Conservation (phyloP, 345 rosid genomes). For the Lenwebbia sp. region DNA sequence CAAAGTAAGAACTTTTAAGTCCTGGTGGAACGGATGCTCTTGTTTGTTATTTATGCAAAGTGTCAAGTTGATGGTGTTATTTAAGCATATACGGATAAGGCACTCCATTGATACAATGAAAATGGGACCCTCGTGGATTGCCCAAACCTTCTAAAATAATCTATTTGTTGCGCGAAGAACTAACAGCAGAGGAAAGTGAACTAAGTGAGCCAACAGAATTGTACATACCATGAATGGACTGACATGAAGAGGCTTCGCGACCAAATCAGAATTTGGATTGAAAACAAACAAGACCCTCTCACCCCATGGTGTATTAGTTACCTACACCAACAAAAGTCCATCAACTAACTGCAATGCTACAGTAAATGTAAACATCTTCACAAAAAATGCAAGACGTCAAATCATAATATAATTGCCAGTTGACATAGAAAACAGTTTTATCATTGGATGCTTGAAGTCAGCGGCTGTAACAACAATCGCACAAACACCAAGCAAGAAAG, state of each 20-base stretch:
- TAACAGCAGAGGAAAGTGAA: neutral
- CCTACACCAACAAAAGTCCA: slow-evolving; percentile 27
- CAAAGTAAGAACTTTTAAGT: neutral
- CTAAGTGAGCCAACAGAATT: neutral
- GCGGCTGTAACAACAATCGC: neutral
- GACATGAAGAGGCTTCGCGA: slow-evolving; percentile 87
- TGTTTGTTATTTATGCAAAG: neutral
- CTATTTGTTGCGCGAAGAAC: neutral
- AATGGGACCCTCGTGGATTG: neutral
- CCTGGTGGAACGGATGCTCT: neutral
- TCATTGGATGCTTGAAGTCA: neutral
- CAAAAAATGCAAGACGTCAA: neutral
- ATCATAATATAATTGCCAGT: neutral
- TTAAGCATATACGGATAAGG: neutral
- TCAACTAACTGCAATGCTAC: neutral
- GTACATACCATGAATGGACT: slow-evolving; percentile 89
- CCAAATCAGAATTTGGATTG: slow-evolving; percentile 65
- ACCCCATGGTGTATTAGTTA: slow-evolving; percentile 96
- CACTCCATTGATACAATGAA: neutral
- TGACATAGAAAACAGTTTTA: neutral
- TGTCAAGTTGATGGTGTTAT: neutral
- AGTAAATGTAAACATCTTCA: neutral
- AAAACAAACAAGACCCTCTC: slow-evolving; percentile 75
- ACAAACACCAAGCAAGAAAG: neutral
- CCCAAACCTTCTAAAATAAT: neutral